These are phyloP conservation scores for Silybum marianum DNA, from an alignment of 129 eudicot genomes.

Conservation along the genomic window DNA sequence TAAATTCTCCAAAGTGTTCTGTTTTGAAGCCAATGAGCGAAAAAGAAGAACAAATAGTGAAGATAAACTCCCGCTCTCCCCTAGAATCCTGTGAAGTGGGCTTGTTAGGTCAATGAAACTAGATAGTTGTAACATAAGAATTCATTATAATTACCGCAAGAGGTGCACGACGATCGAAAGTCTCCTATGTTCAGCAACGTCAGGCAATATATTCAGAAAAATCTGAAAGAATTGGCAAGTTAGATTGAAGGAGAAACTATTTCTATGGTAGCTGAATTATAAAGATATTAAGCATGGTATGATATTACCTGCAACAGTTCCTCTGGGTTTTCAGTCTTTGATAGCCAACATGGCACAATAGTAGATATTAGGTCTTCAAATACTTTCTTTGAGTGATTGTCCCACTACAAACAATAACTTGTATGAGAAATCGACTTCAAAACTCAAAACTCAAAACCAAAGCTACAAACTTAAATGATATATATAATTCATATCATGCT, in stretches of 20 bases:
- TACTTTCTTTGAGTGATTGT: conserved; percentile 66
- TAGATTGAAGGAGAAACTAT: not conserved
- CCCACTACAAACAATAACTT: conserved; percentile 51
- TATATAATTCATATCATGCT: conserved; percentile 8
- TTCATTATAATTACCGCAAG: conserved; percentile 51
- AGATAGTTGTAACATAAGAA: conserved; percentile 6
- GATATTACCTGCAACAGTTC: conserved; percentile 68
- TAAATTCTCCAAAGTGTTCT: conserved; percentile 27
- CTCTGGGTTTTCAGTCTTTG: conserved; percentile 46
- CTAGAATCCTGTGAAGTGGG: conserved; percentile 64
- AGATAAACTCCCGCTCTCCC: conserved; percentile 73
- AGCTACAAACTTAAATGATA: not conserved
- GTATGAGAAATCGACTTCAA: not conserved
- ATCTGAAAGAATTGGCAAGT: conserved; percentile 40
- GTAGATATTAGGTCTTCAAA: conserved; percentile 84
- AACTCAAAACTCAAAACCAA: not conserved
- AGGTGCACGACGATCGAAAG: conserved; percentile 62
- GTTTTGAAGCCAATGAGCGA: conserved; percentile 61
- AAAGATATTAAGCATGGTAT: conserved; percentile 3
- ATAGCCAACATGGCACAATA: conserved; percentile 83
- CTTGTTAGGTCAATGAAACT: conserved; percentile 17
- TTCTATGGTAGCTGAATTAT: not conserved
- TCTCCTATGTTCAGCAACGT: conserved; percentile 75
- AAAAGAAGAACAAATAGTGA: conserved; percentile 76
- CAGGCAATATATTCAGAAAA: conserved; percentile 65